phyloP scores from a whole-genome alignment of 2,329 filamentous ascomycete genomes.

The Tolypocladium sp. region DNA sequence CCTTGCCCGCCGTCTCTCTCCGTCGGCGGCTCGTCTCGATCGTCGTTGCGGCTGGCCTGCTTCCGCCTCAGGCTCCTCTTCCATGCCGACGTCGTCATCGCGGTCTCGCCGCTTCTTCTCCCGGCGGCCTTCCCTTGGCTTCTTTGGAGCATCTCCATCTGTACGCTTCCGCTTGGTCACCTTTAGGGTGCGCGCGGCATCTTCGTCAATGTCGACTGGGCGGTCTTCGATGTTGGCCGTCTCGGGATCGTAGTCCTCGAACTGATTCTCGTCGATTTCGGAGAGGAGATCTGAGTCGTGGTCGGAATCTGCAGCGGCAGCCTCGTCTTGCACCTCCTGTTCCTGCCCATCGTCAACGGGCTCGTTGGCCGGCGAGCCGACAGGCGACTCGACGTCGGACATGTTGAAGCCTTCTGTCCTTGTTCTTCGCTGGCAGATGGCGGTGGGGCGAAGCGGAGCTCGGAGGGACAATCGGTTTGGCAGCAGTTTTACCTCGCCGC shows the following conservation, averaged over 20 bases:
- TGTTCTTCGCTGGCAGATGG: not conserved
- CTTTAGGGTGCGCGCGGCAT: conserved; percentile 54
- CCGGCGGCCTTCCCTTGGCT: conserved; percentile 64
- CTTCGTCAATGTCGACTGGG: conserved; percentile 59
- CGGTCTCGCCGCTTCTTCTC: conserved; percentile 52
- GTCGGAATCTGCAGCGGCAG: conserved; percentile 36
- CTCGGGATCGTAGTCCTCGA: conserved; percentile 59
- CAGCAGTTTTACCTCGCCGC: not conserved
- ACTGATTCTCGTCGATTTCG: conserved; percentile 61
- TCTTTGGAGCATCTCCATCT: conserved; percentile 57
- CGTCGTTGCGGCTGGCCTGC: conserved; percentile 35
- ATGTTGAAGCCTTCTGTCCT: conserved; percentile 15
- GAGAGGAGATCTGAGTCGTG: conserved; percentile 52
- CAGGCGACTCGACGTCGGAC: conserved; percentile 38
- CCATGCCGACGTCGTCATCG: conserved; percentile 38
- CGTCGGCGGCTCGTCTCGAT: conserved; percentile 35
- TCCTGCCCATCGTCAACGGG: conserved; percentile 32
- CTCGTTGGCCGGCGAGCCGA: conserved; percentile 25
- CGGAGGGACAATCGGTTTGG: not conserved
- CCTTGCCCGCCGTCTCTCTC: conserved; percentile 36
- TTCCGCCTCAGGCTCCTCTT: conserved; percentile 37
- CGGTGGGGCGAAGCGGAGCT: not conserved
- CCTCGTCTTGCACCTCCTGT: conserved; percentile 29
- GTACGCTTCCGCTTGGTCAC: conserved; percentile 56
- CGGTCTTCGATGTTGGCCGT: conserved; percentile 54